These are phyloP conservation scores for Arthrobotrys musiformis DNA, from an alignment of 2,329 filamentous ascomycete genomes.

Conservation along the genomic window DNA sequence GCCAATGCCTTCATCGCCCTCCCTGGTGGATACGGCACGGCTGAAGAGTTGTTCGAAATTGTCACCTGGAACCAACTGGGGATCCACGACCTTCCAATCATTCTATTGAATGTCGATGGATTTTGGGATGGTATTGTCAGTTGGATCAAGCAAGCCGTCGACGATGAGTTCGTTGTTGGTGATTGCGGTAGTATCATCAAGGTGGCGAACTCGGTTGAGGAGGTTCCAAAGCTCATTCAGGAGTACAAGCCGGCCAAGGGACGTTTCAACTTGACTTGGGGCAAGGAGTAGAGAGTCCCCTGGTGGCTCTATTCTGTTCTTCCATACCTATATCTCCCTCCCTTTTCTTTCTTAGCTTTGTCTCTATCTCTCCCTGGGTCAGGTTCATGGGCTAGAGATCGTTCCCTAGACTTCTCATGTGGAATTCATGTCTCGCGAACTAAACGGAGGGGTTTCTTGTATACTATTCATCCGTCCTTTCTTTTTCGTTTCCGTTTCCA, in stretches of 20 bases:
- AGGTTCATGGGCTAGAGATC: background rate
- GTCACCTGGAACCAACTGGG: conserved; percentile 96
- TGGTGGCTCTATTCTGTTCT: background rate
- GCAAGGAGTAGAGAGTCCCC: conserved; percentile 68
- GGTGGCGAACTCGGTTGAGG: conserved; percentile 77
- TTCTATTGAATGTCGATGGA: conserved; percentile 85
- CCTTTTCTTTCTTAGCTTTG: too few species aligned
- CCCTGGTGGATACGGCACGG: conserved; percentile 88
- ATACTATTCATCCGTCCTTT: background rate
- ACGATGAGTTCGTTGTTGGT: conserved; percentile 78
- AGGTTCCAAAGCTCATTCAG: conserved; percentile 75
- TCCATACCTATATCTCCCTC: background rate
- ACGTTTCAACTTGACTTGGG: conserved; percentile 85
- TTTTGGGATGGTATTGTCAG: conserved; percentile 89
- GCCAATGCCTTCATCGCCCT: conserved; percentile 89
- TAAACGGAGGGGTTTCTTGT: background rate
- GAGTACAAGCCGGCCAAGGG: conserved; percentile 80
- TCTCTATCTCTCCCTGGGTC: background rate
- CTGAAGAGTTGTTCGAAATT: conserved; percentile 94
- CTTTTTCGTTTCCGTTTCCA: background rate
- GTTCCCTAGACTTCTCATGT: background rate
- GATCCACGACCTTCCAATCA: conserved; percentile 82
- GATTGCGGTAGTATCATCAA: conserved; percentile 80
- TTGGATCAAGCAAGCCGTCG: conserved; percentile 81
- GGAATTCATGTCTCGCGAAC: background rate